phyloP scores from a whole-genome alignment of 2,329 filamentous ascomycete species.

The Venturia oleaginea region DNA sequence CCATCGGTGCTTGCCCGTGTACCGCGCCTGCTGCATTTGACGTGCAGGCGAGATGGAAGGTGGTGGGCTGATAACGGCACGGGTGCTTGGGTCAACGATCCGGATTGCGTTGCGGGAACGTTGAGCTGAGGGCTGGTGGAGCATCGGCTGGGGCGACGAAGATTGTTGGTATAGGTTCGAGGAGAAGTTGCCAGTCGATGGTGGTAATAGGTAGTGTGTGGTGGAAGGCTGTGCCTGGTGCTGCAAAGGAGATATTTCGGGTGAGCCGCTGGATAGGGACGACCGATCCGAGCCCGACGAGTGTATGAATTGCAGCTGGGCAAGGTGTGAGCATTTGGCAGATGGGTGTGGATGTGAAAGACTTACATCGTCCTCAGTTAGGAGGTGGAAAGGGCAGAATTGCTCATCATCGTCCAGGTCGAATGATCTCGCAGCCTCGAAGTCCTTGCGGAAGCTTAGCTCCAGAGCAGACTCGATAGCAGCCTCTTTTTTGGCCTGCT shows the following conservation, averaged over 20 bases:
- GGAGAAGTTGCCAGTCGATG: slow-evolving; percentile 44
- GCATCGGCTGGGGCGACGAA: slow-evolving; percentile 61
- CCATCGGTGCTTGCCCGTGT: slow-evolving; percentile 20
- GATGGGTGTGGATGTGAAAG: not conserved
- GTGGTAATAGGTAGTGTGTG: slow-evolving; percentile 64
- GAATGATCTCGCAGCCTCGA: slow-evolving; percentile 86
- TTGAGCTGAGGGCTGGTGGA: slow-evolving; percentile 84
- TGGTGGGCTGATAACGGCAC: slow-evolving; percentile 83
- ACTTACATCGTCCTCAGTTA: slow-evolving; percentile 86
- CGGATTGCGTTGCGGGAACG: slow-evolving; percentile 91
- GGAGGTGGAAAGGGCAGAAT: slow-evolving; percentile 77
- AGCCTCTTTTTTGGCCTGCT: slow-evolving; percentile 74
- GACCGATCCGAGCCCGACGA: slow-evolving; percentile 86
- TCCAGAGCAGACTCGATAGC: slow-evolving; percentile 61
- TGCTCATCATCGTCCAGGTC: slow-evolving; percentile 93
- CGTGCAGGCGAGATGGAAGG: slow-evolving; percentile 54
- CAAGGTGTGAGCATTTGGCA: slow-evolving; percentile 25
- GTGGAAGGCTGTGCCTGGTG: slow-evolving; percentile 67
- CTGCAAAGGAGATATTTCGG: slow-evolving; percentile 82
- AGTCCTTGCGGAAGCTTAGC: slow-evolving; percentile 73
- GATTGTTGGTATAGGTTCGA: slow-evolving; percentile 50
- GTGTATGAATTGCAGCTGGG: slow-evolving; percentile 80
- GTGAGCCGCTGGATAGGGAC: slow-evolving; percentile 88
- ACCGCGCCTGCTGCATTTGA: slow-evolving; percentile 48
- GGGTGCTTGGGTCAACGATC: slow-evolving; percentile 92